Evolutionary conservation across 1,284 basidiomycete genomes (phyloP).

Genomic region (Cutaneotrichosporon spelunceum): DNA sequence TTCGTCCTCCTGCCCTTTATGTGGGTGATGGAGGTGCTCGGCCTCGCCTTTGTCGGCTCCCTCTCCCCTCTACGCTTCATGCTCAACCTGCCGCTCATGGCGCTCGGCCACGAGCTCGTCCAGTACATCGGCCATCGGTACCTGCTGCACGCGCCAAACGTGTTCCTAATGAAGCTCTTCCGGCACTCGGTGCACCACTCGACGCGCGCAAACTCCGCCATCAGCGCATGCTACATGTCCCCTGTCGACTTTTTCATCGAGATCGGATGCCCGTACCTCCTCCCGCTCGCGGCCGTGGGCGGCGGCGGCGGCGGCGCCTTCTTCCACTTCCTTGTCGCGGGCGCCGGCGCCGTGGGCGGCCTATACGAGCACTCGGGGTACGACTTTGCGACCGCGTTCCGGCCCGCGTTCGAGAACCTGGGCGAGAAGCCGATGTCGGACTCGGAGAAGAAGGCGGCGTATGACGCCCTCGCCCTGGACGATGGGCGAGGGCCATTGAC

Average conservation of each 20-base stretch:
- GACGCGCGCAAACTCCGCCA: not conserved
- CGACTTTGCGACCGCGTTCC: not conserved
- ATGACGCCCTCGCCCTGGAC: not conserved
- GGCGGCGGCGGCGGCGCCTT: not conserved
- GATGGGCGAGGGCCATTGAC: not conserved
- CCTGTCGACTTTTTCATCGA: conserved; percentile 5
- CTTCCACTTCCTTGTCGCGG: conserved; percentile 5
- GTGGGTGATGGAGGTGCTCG: not conserved
- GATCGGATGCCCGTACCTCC: conserved; percentile 2
- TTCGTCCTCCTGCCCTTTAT: conserved; percentile 1
- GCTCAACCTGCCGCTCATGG: not conserved
- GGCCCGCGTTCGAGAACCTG: conserved; percentile 1
- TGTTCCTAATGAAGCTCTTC: conserved; percentile 4
- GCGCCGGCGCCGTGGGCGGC: not conserved
- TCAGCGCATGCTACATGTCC: conserved; percentile 4
- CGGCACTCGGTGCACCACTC: conserved; percentile 3
- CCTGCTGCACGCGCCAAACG: not conserved
- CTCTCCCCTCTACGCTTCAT: not conserved
- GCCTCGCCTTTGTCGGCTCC: not conserved
- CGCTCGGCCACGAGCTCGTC: conserved; percentile 1
- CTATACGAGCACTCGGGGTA: conserved; percentile 4
- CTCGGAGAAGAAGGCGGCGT: not conserved
- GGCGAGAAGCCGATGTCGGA: not conserved
- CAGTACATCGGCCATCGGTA: conserved; percentile 3
- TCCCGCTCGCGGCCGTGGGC: not conserved